Evolutionary conservation across 352 stramenopile genomes (phyloP), one percentile per base, ranked within the genome.

Genomic region (Pythium rishiriense): DNA sequence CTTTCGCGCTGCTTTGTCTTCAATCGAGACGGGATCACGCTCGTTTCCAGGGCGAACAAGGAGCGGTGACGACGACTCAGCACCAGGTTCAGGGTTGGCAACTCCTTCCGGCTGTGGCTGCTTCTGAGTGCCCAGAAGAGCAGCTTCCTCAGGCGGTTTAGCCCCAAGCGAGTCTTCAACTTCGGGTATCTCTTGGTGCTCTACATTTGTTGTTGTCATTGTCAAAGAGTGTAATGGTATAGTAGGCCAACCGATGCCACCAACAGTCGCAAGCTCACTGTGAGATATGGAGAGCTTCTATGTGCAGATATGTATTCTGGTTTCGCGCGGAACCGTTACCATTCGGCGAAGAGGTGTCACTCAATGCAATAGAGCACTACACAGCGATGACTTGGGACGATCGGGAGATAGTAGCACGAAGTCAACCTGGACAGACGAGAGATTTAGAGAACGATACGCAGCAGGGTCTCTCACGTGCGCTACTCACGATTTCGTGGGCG

Each of bases 361-460:
- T 58, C 42, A 74, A 35, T 70, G 60, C 26, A 85, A 58, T 24
- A 77, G 53, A 6, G 80, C 76, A n/a, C 66, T 65, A n/a, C 85
- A 91, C 42, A 93, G 63, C 4, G 81, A 86, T 15, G 85, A 91
- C 53, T 78, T 81, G 4, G 75, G 76, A 22, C 83, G 82, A 42
- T 74, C 62, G 14, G 83, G 81, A 5, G 81, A 80, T 12, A 65
- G 56, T 46, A 83, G 49, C 9, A 91, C 83, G 57, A 93, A 93
- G 50, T 91, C 74, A 41, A 93, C 78, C 85, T 93, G 56, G 25
- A 31, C 33, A 73, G 10, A 37, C 10, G 35, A 19, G 22, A 53
- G 35, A 64, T 17, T 61, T 43, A 51, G 54, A 39, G 8, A 42
- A 4, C 9, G 22, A 15, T 35, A 33, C 9, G 24, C 15, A 17